phyloP scores from a whole-genome alignment of 352 stramenopile genomes.

The Phytophthora lateralis region DNA sequence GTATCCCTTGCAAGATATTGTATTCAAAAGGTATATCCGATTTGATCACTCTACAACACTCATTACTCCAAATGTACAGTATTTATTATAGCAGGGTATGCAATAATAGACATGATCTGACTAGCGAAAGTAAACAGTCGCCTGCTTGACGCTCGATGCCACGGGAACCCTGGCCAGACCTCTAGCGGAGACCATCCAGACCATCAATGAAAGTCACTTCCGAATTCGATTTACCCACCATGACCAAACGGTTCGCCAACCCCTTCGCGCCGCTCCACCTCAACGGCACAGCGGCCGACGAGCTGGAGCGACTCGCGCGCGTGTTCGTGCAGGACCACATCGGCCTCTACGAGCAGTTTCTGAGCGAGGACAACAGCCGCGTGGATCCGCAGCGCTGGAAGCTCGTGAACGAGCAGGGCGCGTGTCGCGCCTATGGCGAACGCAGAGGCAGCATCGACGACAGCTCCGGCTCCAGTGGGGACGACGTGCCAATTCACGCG shows the following conservation, averaged over 20 bases:
- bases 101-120: slow-evolving; percentile 1
- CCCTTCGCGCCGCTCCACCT: slow-evolving; percentile 47
- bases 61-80: background rate
- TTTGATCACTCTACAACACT: background rate
- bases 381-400: slow-evolving; percentile 47
- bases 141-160: slow-evolving; percentile 10
- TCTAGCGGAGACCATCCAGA: slow-evolving; percentile 5
- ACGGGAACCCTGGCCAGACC: background rate
- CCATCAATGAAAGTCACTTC: background rate
- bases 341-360: slow-evolving; percentile 48
- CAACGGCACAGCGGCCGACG: slow-evolving; percentile 23
- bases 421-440: slow-evolving; percentile 47
- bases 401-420: slow-evolving; percentile 44
- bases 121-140: slow-evolving; percentile 21
- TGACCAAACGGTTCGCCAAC: slow-evolving; percentile 48
- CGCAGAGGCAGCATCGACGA: slow-evolving; percentile 27
- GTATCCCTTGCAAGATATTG: too few relatives aligned
- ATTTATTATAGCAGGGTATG: background rate
- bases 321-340: slow-evolving; percentile 50
- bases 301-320: slow-evolving; percentile 38
- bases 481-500: slow-evolving; percentile 28
- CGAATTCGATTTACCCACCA: slow-evolving; percentile 2
- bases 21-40: background rate
- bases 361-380: slow-evolving; percentile 32
- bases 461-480: slow-evolving; percentile 28